These are phyloP conservation scores for Aschersonia sp. DNA, from an alignment of 2,329 filamentous ascomycete genomes.

Conservation along the genomic window DNA sequence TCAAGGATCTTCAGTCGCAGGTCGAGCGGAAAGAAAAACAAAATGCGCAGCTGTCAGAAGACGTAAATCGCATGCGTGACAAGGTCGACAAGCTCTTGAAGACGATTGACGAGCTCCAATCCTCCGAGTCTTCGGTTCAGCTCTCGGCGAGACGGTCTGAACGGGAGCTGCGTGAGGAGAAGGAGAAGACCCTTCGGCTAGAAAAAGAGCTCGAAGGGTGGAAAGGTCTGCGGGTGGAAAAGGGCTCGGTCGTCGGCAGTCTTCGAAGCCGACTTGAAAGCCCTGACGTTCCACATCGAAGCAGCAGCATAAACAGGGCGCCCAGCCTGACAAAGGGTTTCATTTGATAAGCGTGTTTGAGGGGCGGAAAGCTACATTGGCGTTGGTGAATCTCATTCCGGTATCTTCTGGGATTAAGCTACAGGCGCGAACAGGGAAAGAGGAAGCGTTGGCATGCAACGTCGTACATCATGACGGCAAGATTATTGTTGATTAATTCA, in stretches of 20 bases:
- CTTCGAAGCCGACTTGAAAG: constrained; percentile 24
- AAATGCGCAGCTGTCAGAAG: constrained; percentile 65
- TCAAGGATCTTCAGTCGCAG: constrained; percentile 84
- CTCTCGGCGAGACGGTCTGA: constrained; percentile 74
- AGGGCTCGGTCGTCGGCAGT: constrained; percentile 28
- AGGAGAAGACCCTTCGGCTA: constrained; percentile 65
- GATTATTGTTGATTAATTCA: no score
- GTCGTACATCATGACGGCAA: no score
- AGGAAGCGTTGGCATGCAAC: no score
- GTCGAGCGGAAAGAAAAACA: constrained; percentile 89
- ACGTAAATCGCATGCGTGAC: constrained; percentile 73
- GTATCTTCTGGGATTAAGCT: no score
- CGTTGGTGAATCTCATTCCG: no score
- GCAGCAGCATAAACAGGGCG: constrained; percentile 47
- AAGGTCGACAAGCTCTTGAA: constrained; percentile 79
- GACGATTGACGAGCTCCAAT: constrained; percentile 88
- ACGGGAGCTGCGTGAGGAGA: constrained; percentile 77
- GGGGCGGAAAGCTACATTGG: no score
- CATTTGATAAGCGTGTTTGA: constrained; percentile 1
- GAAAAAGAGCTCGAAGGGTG: constrained; percentile 78
- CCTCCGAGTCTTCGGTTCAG: constrained; percentile 69
- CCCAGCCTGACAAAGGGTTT: constrained; percentile 70
- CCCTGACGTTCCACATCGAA: constrained; percentile 45
- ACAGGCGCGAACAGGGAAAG: no score
- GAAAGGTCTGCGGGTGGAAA: constrained; percentile 62